A percentile compares a stretch with the other conserved stretches of the same genome.
These are phyloP conservation scores for Tylopilus rubrobrunneus DNA, from an alignment of 768 basidiomycete species.

Conservation along the genomic window DNA sequence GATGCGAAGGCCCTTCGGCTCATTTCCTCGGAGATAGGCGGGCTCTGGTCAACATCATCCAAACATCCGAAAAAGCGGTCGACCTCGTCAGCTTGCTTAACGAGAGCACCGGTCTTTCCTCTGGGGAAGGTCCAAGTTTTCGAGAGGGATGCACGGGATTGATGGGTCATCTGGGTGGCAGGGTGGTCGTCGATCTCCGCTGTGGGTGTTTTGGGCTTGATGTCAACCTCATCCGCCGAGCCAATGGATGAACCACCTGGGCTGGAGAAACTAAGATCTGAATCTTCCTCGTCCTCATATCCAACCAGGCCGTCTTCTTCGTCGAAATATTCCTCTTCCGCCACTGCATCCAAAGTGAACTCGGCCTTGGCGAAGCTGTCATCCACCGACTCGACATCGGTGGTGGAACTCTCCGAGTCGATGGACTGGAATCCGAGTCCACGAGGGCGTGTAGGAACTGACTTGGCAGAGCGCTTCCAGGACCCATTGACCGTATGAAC, in stretches of 20 bases:
- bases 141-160: slow-evolving; percentile 45
- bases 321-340: slow-evolving; percentile 43
- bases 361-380: slow-evolving; percentile 38
- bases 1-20: slow-evolving; percentile 58
- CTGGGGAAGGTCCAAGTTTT: slow-evolving; percentile 68
- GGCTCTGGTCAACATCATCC: slow-evolving; percentile 51
- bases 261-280: slow-evolving; percentile 44
- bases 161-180: slow-evolving; percentile 26
- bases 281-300: slow-evolving; percentile 70
- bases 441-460: slow-evolving; percentile 34
- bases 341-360: slow-evolving; percentile 52
- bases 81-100: slow-evolving; percentile 41
- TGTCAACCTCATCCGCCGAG: slow-evolving; percentile 46
- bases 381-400: slow-evolving; percentile 63
- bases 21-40: slow-evolving; percentile 45
- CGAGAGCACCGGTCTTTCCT: slow-evolving; percentile 21
- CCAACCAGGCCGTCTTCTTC: slow-evolving; percentile 57
- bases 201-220: slow-evolving; percentile 2
- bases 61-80: slow-evolving; percentile 77
- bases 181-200: slow-evolving; percentile 11
- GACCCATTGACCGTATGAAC: slow-evolving; percentile 13
- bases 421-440: slow-evolving; percentile 55
- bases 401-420: slow-evolving; percentile 61
- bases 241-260: slow-evolving; percentile 50
- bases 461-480: slow-evolving; percentile 18